phyloP scores from a whole-genome alignment of 164 flowering plant species.

The Buxus sempervirens region DNA sequence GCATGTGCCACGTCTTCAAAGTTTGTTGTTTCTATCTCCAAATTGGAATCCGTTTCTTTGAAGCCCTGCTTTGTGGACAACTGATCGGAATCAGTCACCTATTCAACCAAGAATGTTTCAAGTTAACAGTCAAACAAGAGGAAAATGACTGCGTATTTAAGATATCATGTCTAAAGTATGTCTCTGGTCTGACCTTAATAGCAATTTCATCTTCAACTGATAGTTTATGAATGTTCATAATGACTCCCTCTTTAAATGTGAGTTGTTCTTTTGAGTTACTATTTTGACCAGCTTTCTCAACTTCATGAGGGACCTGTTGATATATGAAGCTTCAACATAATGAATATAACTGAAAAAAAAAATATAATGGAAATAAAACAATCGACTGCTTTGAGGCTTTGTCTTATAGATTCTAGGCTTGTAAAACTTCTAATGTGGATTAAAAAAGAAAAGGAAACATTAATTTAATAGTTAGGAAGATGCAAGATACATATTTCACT shows the following conservation, averaged over 20 bases:
- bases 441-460: neutral
- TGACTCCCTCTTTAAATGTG: constrained; percentile 12
- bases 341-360: neutral
- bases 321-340: neutral
- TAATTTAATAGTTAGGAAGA: neutral
- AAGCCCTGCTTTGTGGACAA: neutral
- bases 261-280: constrained; percentile 18
- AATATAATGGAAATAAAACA: neutral
- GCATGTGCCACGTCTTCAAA: constrained; percentile 5
- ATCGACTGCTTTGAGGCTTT: constrained; percentile 19
- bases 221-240: constrained; percentile 1
- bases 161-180: neutral
- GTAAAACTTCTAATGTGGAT: constrained; percentile 1
- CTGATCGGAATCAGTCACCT: constrained; percentile 10
- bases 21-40: constrained; percentile 10
- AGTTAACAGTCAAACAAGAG: neutral
- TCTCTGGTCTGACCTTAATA: constrained; percentile 21
- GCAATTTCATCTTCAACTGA: constrained; percentile 13
- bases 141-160: neutral
- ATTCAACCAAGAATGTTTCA: neutral
- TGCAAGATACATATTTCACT: neutral
- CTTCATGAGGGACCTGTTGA: constrained; percentile 1
- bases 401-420: constrained; percentile 13
- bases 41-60: constrained; percentile 3
- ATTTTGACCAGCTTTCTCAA: constrained; percentile 15